These are phyloP conservation scores for Ophiostoma tasmaniense DNA, from an alignment of 2,329 filamentous ascomycete species.

Conservation along the genomic window DNA sequence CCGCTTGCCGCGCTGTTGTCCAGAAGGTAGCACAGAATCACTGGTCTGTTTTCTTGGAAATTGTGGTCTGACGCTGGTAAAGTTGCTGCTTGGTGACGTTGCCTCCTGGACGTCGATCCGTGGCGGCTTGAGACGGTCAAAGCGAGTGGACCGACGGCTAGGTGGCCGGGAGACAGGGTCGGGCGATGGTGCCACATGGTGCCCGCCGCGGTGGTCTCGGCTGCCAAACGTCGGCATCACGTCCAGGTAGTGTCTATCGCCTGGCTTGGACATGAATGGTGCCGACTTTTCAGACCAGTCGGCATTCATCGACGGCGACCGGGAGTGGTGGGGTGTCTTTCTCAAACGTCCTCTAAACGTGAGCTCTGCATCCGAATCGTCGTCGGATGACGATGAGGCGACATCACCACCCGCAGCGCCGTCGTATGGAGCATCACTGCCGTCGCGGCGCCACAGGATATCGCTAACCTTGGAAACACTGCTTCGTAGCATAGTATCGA, in stretches of 20 bases:
- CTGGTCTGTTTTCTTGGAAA: neutral
- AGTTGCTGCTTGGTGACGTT: slow-evolving; percentile 30
- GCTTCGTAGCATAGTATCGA: slow-evolving; percentile 61
- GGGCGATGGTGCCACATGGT: neutral
- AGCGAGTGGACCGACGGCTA: slow-evolving; percentile 36
- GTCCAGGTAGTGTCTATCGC: slow-evolving; percentile 41
- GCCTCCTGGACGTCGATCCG: slow-evolving; percentile 39
- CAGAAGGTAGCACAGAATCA: neutral
- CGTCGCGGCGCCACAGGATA: slow-evolving; percentile 48
- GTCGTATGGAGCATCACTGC: slow-evolving; percentile 18
- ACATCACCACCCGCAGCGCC: neutral
- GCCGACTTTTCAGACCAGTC: neutral
- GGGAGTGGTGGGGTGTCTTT: slow-evolving; percentile 26
- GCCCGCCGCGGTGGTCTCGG: slow-evolving; percentile 13
- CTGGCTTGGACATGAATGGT: slow-evolving; percentile 7
- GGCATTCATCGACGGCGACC: slow-evolving; percentile 23
- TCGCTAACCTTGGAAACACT: slow-evolving; percentile 50
- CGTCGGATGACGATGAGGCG: slow-evolving; percentile 26
- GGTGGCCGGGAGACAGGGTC: slow-evolving; percentile 26
- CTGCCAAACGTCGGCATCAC: slow-evolving; percentile 42
- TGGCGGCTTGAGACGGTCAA: slow-evolving; percentile 42
- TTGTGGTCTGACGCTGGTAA: neutral
- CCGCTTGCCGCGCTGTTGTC: neutral
- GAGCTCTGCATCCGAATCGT: slow-evolving; percentile 41
- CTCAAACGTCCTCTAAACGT: slow-evolving; percentile 33